phyloP scores from a whole-genome alignment of 139 green algal species.

The Nannochloris sp. region DNA sequence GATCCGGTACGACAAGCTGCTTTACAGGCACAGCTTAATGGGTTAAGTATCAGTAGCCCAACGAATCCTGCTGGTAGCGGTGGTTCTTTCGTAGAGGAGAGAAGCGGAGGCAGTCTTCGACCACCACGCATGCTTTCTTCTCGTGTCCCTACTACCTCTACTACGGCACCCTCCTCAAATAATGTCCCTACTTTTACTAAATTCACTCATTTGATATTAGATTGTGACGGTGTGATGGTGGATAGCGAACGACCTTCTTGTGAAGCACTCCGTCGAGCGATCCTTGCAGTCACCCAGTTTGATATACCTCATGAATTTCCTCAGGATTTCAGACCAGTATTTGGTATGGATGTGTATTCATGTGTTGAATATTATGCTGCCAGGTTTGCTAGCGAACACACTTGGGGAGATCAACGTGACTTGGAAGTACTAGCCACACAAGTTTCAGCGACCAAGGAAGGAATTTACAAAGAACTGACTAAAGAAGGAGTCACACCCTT shows the following conservation, averaged over 20 bases:
- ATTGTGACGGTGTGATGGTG: conserved; percentile 78
- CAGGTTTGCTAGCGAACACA: not conserved
- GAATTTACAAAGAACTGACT: conserved; percentile 39
- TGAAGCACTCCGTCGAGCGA: conserved; percentile 50
- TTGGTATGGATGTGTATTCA: conserved; percentile 68
- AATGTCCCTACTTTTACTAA: too few relatives aligned
- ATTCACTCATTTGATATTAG: conserved; percentile 59
- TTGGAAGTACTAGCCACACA: conserved; percentile 9
- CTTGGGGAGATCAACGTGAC: conserved; percentile 13
- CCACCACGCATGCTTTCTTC: conserved; percentile 14
- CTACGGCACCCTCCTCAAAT: too few relatives aligned
- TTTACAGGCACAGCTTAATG: not conserved
- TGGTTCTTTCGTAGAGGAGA: too few relatives aligned
- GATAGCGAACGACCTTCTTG: conserved; percentile 62
- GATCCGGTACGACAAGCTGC: not conserved
- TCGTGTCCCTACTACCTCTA: too few relatives aligned
- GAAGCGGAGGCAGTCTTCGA: not conserved
- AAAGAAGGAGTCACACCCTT: conserved; percentile 33
- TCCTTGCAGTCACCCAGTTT: conserved; percentile 64
- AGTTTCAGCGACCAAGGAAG: conserved; percentile 49
- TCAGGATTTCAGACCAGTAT: conserved; percentile 53
- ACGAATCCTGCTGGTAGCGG: too few relatives aligned
- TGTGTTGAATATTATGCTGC: conserved; percentile 55
- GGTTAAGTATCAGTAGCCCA: too few relatives aligned
- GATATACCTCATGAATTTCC: conserved; percentile 70